Evolutionary conservation across 371 early-diverging fungal genomes (phyloP), one percentile per base, ranked within the genome.

Genomic region (Syncephalis plumigaleata): DNA sequence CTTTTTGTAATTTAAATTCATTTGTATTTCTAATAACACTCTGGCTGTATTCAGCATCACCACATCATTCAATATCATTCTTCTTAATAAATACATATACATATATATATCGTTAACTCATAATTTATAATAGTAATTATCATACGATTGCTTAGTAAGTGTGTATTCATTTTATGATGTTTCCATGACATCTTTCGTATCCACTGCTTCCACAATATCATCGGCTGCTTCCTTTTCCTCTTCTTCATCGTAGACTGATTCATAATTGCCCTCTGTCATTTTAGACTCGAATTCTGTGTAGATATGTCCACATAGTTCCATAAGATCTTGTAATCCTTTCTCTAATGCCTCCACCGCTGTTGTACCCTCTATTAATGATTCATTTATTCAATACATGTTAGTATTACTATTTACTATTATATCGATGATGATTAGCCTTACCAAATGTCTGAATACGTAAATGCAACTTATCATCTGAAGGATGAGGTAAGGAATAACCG

Each of bases 401-500:
- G 4, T 31, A 31, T 11, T 31, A 31, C 11, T 31, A 23, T 24
- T 44, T 40, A 20, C 3, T 15, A 39, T 53, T 20, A 58, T 46
- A 1, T 15, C 45, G 15, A 11, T 11, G n/a, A 15, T 4, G 23
- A 40, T 16, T 21, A 31, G 3, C 26, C 21, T 46, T 9, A 42
- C 36, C 27, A 70, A 77, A 68, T 43, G 83, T 96, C 63, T 99
- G 99, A 47, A 99, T 84, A 42, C 97, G 85, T 45, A 99, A 48
- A 57, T 97, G 77, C 51, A 91, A 78, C 56, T 84, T 83, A 51
- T 79, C 77, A 64, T 97, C 98, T 25, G 97, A 92, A 37, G 99
- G 99, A 64, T 99, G 99, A n/a, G 99, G 99, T 48, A 98, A 84
- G 21, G 96, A 87, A 68, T 99, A 99, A 40, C 96, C 98, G 59